Evolutionary conservation across 1,284 basidiomycete genomes (phyloP).

Genomic region (Cryptococcus neoformans): DNA sequence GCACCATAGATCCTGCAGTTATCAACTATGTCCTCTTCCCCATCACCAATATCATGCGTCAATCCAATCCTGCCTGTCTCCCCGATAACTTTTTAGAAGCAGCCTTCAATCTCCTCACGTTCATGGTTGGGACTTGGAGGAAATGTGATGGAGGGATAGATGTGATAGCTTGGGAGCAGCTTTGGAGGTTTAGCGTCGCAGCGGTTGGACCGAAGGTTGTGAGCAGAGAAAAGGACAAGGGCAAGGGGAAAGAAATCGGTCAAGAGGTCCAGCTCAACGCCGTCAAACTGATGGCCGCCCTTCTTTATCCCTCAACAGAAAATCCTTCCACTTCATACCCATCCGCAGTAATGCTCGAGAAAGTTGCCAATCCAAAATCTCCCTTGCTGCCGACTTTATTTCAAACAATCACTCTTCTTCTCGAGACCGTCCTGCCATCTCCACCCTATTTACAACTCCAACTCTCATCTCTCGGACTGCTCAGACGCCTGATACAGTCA

Average conservation of each 20-base stretch:
- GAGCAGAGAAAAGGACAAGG: slow-evolving; percentile 61
- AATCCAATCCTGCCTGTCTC: slow-evolving; percentile 61
- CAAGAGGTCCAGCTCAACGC: slow-evolving; percentile 39
- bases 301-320: slow-evolving; percentile 20
- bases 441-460: slow-evolving; percentile 64
- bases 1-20: slow-evolving; percentile 58
- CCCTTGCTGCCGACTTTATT: slow-evolving; percentile 70
- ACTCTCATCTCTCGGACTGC: slow-evolving; percentile 59
- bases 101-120: slow-evolving; percentile 60
- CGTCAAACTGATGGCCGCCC: slow-evolving; percentile 26
- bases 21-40: slow-evolving; percentile 85
- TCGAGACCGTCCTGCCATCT: slow-evolving; percentile 54
- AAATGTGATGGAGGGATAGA: slow-evolving; percentile 57
- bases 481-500: slow-evolving; percentile 57
- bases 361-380: slow-evolving; percentile 47
- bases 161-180: slow-evolving; percentile 67
- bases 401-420: slow-evolving; percentile 70
- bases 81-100: slow-evolving; percentile 77
- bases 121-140: slow-evolving; percentile 75
- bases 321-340: slow-evolving; percentile 26
- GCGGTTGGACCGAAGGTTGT: slow-evolving; percentile 54
- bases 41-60: slow-evolving; percentile 72
- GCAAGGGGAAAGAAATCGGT: slow-evolving; percentile 53
- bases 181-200: slow-evolving; percentile 69
- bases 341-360: slow-evolving; percentile 55